Percentiles rank a stretch among this genome's conserved stretches.
These are phyloP conservation scores for Ceratobasidium sp. DNA, from an alignment of 1,284 basidiomycete genomes.

Conservation along the genomic window DNA sequence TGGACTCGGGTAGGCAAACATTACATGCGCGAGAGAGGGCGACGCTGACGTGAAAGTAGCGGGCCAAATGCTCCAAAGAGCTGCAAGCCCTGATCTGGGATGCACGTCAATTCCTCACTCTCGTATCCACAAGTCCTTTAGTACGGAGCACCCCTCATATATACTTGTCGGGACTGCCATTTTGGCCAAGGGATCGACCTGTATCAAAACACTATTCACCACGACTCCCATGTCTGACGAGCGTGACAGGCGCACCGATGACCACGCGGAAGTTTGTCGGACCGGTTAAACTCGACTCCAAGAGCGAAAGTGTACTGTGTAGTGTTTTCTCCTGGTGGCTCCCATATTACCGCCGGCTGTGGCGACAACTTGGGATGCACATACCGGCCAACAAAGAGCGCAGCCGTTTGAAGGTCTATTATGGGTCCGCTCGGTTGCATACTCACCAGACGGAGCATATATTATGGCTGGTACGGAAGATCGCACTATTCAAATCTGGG, in stretches of 20 bases:
- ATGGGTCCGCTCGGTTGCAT: conserved; percentile 6
- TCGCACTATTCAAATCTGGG: conserved; percentile 32
- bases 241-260: background rate
- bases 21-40: background rate
- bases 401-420: background rate
- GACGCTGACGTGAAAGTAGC: background rate
- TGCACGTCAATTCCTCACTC: conserved; percentile 39
- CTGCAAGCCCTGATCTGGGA: conserved; percentile 20
- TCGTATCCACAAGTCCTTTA: conserved; percentile 15
- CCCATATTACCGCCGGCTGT: background rate
- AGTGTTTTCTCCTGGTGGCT: background rate
- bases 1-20: background rate
- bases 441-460: conserved; percentile 9
- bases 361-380: background rate
- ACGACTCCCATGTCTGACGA: background rate
- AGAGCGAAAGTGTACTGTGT: background rate
- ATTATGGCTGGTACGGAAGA: conserved; percentile 18
- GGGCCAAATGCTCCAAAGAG: background rate
- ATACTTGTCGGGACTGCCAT: conserved; percentile 47
- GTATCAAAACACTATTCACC: background rate
- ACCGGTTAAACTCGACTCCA: too few relatives aligned
- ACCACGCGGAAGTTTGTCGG: too few relatives aligned
- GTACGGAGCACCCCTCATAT: conserved; percentile 46
- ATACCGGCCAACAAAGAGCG: background rate
- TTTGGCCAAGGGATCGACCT: conserved; percentile 33